phyloP scores from a whole-genome alignment of 2,329 filamentous ascomycete species.

The Microcyclospora pomicola region DNA sequence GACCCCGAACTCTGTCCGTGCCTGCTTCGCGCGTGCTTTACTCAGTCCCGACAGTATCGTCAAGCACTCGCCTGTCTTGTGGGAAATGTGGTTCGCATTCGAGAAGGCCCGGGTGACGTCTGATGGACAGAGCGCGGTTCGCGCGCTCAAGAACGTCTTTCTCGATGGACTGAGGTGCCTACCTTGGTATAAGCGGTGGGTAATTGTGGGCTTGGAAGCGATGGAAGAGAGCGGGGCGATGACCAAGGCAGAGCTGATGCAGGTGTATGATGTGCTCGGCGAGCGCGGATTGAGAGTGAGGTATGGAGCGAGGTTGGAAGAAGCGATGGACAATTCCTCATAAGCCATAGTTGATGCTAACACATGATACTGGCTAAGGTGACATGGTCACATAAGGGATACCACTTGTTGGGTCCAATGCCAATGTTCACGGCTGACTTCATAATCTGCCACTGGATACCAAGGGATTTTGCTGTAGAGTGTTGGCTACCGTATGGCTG shows the following conservation, averaged over 20 bases:
- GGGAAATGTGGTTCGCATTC: constrained; percentile 17
- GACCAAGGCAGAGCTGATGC: constrained; percentile 34
- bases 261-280: constrained; percentile 41
- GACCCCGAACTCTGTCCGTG: constrained; percentile 22
- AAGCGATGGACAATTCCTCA: no score
- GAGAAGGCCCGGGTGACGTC: constrained; percentile 6
- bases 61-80: constrained; percentile 16
- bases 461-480: no score
- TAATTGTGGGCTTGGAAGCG: constrained; percentile 43
- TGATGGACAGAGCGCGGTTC: constrained; percentile 1
- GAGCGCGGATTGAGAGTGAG: constrained; percentile 47
- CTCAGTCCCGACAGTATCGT: constrained; percentile 21
- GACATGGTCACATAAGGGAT: no score
- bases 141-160: constrained; percentile 36
- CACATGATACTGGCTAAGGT: no score
- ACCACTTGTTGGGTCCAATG: no score
- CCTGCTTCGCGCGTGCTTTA: constrained; percentile 34
- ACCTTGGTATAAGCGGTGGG: constrained; percentile 50
- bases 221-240: constrained; percentile 22
- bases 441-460: no score
- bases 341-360: no score
- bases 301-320: neutral
- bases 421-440: no score
- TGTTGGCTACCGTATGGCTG: no score
- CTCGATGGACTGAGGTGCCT: constrained; percentile 42